Percentiles rank a stretch among this genome's conserved stretches.
These are phyloP conservation scores for Niveomyces coronatus DNA, from an alignment of 2,329 filamentous ascomycete genomes.

Conservation along the genomic window DNA sequence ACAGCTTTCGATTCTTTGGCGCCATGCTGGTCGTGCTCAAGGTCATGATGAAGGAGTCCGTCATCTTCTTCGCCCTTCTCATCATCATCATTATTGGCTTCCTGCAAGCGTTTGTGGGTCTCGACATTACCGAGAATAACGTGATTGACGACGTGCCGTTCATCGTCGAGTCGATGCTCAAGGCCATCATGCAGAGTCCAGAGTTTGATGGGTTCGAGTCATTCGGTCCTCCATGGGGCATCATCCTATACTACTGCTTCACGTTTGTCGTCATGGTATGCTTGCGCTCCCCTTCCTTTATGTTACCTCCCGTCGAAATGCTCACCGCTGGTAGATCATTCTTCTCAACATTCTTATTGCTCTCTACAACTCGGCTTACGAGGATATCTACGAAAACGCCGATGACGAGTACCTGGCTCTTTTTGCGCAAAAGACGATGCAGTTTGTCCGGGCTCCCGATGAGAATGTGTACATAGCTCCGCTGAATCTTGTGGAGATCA, in stretches of 20 bases:
- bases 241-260: constrained; percentile 95
- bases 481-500: constrained; percentile 85
- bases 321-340: constrained; percentile 37
- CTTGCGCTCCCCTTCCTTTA: neutral
- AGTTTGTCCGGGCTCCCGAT: constrained; percentile 91
- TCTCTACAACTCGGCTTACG: constrained; percentile 92
- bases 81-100: constrained; percentile 77
- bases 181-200: constrained; percentile 82
- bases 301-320: constrained; percentile 4
- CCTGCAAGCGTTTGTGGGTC: constrained; percentile 85
- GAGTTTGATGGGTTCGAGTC: constrained; percentile 83
- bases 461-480: constrained; percentile 98
- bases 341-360: constrained; percentile 94
- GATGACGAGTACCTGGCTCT: constrained; percentile 92
- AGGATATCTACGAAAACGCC: constrained; percentile 87
- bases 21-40: constrained; percentile 97
- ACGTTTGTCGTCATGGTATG: constrained; percentile 91
- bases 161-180: constrained; percentile 74
- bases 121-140: constrained; percentile 73
- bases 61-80: constrained; percentile 93
- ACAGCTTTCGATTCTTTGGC: constrained; percentile 90
- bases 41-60: constrained; percentile 84
- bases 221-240: constrained; percentile 85
- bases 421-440: constrained; percentile 89
- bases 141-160: constrained; percentile 58